These are phyloP conservation scores for Mycena vitilis DNA, from an alignment of 768 basidiomycete species.

Conservation along the genomic window DNA sequence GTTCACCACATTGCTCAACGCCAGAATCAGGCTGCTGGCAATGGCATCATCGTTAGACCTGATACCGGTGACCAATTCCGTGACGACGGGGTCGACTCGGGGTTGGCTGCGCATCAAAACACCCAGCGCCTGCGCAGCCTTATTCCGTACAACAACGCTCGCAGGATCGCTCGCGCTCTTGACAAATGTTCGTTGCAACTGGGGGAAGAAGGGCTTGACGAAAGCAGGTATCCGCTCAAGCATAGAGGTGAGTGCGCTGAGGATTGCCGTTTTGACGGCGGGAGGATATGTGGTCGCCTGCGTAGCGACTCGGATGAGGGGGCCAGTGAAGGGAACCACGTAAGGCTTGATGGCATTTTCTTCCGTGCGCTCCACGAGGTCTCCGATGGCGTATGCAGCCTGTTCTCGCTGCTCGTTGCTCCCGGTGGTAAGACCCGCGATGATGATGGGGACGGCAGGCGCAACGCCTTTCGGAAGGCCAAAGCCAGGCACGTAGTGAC, in stretches of 20 bases:
- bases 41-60: constrained; percentile 74
- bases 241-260: constrained; percentile 87
- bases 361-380: constrained; percentile 91
- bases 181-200: constrained; percentile 95
- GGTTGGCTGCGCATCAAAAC: constrained; percentile 91
- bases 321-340: constrained; percentile 95
- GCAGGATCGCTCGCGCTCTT: constrained; percentile 89
- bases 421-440: constrained; percentile 93
- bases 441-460: constrained; percentile 86
- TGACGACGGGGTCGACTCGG: constrained; percentile 93
- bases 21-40: constrained; percentile 78
- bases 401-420: constrained; percentile 96
- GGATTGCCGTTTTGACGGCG: constrained; percentile 91
- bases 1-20: constrained; percentile 79
- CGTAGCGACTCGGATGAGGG: constrained; percentile 94
- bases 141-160: constrained; percentile 81
- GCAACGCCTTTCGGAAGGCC: constrained; percentile 85
- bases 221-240: constrained; percentile 87
- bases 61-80: constrained; percentile 79
- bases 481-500: constrained; percentile 86
- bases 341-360: constrained; percentile 89
- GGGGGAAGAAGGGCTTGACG: constrained; percentile 98
- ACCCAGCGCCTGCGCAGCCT: constrained; percentile 88
- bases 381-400: constrained; percentile 96
- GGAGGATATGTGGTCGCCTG: constrained; percentile 92